phyloP scores from a whole-genome alignment of 768 basidiomycete genomes.

The button mushroom (Agaricus bisporus) region DNA sequence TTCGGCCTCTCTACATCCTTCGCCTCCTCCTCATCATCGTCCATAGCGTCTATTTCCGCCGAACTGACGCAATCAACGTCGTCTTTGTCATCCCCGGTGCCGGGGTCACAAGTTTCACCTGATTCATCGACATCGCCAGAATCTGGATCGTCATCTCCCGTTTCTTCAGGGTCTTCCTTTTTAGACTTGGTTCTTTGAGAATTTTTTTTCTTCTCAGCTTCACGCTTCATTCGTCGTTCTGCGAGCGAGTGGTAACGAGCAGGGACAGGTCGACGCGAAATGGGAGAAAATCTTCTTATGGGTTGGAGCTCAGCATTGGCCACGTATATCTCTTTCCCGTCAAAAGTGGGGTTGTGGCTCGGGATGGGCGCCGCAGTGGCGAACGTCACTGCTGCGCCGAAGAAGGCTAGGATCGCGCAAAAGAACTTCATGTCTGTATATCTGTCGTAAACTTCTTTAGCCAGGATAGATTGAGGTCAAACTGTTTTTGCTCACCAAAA shows the following conservation, averaged over 20 bases:
- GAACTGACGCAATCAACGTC: neutral
- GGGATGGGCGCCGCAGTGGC: neutral
- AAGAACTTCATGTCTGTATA: neutral
- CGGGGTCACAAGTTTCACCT: neutral
- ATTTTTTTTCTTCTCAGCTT: neutral
- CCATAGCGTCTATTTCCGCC: neutral
- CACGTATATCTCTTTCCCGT: neutral
- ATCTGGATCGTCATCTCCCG: conserved; percentile 2
- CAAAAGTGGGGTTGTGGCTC: neutral
- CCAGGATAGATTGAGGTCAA: too few relatives aligned
- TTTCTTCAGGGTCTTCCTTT: neutral
- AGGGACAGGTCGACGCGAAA: neutral
- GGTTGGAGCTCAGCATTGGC: conserved; percentile 3
- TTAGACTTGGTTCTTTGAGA: neutral
- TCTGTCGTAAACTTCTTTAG: neutral
- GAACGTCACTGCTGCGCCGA: neutral
- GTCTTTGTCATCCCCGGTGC: conserved; percentile 1
- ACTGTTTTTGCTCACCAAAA: too few relatives aligned
- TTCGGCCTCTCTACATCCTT: neutral
- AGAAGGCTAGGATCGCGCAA: neutral
- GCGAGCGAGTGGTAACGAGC: neutral
- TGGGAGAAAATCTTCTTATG: neutral
- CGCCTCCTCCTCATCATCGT: neutral
- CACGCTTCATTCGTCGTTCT: neutral
- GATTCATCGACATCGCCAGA: conserved; percentile 1